phyloP scores from a whole-genome alignment of 352 stramenopile genomes.

The Globisporangium splendens region DNA sequence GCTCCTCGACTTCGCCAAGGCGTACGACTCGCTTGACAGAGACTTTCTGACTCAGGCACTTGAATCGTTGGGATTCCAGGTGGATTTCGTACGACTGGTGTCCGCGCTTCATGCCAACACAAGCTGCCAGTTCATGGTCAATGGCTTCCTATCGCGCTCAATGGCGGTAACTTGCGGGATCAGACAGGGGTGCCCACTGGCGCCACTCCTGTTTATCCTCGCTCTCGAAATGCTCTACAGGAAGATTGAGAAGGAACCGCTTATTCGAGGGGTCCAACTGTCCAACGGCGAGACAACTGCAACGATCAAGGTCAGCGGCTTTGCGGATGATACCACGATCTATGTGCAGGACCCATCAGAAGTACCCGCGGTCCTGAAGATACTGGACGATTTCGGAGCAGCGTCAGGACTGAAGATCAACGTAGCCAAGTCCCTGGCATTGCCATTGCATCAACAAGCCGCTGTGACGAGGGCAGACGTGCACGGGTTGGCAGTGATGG shows the following conservation, averaged over 20 bases:
- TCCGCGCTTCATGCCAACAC: conserved; percentile 5
- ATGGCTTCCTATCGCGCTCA: conserved; percentile 5
- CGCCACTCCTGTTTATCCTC: conserved; percentile 19
- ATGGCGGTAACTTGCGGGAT: conserved; percentile 10
- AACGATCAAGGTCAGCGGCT: neutral
- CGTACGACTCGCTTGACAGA: conserved; percentile 17
- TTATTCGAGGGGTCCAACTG: neutral
- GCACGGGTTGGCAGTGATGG: too few species aligned
- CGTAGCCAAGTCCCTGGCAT: neutral
- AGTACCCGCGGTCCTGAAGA: neutral
- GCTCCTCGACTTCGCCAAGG: conserved; percentile 19
- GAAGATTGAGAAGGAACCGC: conserved; percentile 2
- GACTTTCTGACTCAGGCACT: conserved; percentile 17
- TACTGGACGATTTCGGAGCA: neutral
- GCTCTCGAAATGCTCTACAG: conserved; percentile 17
- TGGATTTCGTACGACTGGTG: conserved; percentile 8
- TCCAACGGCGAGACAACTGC: neutral
- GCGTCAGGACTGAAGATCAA: neutral
- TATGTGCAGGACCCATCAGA: neutral
- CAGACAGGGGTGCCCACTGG: conserved; percentile 20
- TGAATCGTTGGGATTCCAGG: conserved; percentile 20
- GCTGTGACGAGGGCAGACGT: neutral
- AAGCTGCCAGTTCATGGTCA: conserved; percentile 7
- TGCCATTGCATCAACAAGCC: too few species aligned
- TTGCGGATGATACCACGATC: neutral